A percentile compares a stretch with the other conserved stretches of the same genome.
These are phyloP conservation scores for Cyberlindnera euphorbiiphila DNA, from an alignment of 805 yeast genomes.

Conservation along the genomic window DNA sequence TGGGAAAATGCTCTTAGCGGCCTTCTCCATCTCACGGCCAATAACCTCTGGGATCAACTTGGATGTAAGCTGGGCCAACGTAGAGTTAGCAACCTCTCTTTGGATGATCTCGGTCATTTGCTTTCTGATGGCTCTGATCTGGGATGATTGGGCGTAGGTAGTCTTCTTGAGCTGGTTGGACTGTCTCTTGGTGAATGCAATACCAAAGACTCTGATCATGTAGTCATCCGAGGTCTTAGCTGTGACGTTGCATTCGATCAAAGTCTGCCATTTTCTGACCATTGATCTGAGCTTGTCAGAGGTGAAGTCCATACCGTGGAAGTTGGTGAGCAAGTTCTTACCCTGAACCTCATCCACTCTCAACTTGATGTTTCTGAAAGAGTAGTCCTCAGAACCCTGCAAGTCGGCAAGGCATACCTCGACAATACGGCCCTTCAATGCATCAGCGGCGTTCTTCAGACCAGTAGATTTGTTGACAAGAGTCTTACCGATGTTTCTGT, in stretches of 20 bases:
- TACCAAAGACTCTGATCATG: conserved; percentile 92
- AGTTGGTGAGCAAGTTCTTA: conserved; percentile 97
- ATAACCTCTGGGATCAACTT: conserved; percentile 98
- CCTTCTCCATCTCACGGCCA: conserved; percentile 97
- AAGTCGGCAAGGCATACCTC: conserved; percentile 96
- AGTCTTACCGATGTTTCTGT: conserved; percentile 98
- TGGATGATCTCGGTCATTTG: conserved; percentile 94
- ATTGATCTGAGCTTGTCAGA: conserved; percentile 95
- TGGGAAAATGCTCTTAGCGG: conserved; percentile 92
- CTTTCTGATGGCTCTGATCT: conserved; percentile 80
- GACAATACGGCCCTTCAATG: conserved; percentile 95
- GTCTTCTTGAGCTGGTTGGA: conserved; percentile 97
- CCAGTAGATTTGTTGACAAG: conserved; percentile 98
- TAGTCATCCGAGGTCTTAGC: conserved; percentile 98
- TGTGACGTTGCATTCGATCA: conserved; percentile 96
- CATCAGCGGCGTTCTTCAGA: conserved; percentile 96
- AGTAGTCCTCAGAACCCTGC: conserved; percentile 98
- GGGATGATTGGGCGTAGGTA: conserved; percentile 95
- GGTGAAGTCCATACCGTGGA: conserved; percentile 99
- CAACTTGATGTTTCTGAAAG: conserved; percentile 94
- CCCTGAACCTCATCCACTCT: conserved; percentile 99
- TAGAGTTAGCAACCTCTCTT: conserved; percentile 92
- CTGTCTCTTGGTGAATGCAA: conserved; percentile 98
- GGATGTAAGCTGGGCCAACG: conserved; percentile 93
- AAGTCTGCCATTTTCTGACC: conserved; percentile 98